Evolutionary conservation across 1,139 yeast species (phyloP), one percentile per base, ranked within the genome.

Genomic region (Debaryomycetaceae sp.): DNA sequence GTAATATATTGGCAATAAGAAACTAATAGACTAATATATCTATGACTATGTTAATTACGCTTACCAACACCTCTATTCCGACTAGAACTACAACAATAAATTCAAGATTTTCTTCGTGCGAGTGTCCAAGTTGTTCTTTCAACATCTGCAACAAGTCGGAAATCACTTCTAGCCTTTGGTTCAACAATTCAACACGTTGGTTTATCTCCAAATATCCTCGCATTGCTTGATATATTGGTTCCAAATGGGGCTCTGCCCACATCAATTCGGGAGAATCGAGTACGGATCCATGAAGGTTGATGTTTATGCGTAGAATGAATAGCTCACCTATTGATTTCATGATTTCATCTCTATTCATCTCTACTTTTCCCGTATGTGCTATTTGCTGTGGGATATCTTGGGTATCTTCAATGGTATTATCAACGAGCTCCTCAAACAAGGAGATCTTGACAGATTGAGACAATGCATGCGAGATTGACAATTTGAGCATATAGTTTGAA

Each of bases 231-330:
- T 93, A 93, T 45, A 91, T 90, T 1, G 99, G 99, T 62, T 93
- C 98, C 48, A 93, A 72, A 58, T 91, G 97, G 1, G 99, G 99
- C 60, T 93, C 98, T 0, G 97, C 84, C 99, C 99, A 93, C 97
- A 93, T 90, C 47, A 93, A 79, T 62, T 93, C 98, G 0, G 99
- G 99, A 1, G 96, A 87, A 62, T 93, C 99, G 50, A 93, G 70
- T 22, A 93, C 95, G 2, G 97, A 89, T 1, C 98, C 98, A 66
- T 93, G 98, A 49, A 93, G 72, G 59, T 93, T 93, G 53, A 90
- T 88, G 63, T 87, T 89, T 47, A 93, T 93, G 48, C 99, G 73
- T 52, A 93, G 71, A 47, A 93, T 93, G 63, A 93, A 93, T 50
- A 93, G 75, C 62, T 93, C 98, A 14, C 99, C 99, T 48, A 93